phyloP scores from a whole-genome alignment of 805 yeast species.

The Ogataea zsoltii region DNA sequence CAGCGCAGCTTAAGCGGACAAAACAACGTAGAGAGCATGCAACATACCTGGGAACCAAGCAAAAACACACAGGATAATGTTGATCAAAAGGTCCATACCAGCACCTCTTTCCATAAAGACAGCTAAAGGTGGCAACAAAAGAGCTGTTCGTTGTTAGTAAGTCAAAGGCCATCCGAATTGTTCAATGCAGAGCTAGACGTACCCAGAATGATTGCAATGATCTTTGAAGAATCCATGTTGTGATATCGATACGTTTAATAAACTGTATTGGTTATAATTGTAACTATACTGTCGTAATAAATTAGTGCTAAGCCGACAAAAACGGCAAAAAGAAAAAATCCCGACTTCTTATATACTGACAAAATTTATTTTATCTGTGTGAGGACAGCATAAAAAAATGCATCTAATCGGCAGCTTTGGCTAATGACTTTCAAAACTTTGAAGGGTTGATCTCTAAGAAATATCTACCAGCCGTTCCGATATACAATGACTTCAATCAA shows the following conservation, averaged over 20 bases:
- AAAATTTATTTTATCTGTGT: not conserved
- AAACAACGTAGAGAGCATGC: conserved; percentile 69
- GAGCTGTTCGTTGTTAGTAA: conserved; percentile 31
- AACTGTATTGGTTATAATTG: not conserved
- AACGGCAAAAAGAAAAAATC: conserved; percentile 1
- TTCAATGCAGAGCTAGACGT: conserved; percentile 8
- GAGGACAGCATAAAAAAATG: not conserved
- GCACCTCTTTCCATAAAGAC: conserved; percentile 71
- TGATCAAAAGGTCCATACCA: conserved; percentile 63
- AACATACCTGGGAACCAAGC: conserved; percentile 79
- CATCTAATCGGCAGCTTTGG: not conserved
- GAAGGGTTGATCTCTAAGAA: too few relatives aligned
- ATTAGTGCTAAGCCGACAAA: not conserved
- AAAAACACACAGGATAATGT: conserved; percentile 60
- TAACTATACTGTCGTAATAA: not conserved
- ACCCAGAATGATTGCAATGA: conserved; percentile 28
- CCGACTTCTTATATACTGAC: not conserved
- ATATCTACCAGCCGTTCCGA: too few relatives aligned
- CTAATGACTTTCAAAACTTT: too few relatives aligned
- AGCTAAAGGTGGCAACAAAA: conserved; percentile 74
- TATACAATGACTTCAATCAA: too few relatives aligned
- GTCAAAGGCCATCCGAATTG: too few relatives aligned
- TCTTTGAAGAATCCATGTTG: conserved; percentile 23
- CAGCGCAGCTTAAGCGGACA: conserved; percentile 13
- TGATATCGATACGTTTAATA: not conserved